Conservation (phyloP, 2,329 filamentous ascomycete genomes). For the Fusarium xyrophilum region DNA sequence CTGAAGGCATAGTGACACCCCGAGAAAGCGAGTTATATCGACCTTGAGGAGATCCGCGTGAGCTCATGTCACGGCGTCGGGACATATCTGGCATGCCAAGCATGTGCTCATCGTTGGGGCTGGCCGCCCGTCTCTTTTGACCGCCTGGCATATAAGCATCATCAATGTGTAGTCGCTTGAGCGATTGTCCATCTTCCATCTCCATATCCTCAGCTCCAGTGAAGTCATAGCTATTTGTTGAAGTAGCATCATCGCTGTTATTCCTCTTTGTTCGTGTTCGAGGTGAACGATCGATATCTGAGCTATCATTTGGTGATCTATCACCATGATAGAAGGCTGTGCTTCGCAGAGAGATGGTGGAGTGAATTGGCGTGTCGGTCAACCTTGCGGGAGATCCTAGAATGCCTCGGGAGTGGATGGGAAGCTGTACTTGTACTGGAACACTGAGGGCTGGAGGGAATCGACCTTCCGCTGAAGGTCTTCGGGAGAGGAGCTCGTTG, state of each 20-base stretch:
- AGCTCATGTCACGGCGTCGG: conserved; percentile 56
- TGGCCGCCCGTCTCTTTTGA: conserved; percentile 64
- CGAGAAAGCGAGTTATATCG: conserved; percentile 57
- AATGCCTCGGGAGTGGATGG: conserved; percentile 49
- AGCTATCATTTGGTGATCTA: conserved; percentile 53
- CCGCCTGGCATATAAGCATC: conserved; percentile 52
- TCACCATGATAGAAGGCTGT: conserved; percentile 52
- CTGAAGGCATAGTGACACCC: conserved; percentile 52
- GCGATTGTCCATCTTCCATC: conserved; percentile 58
- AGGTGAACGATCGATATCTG: conserved; percentile 58
- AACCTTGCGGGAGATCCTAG: conserved; percentile 55
- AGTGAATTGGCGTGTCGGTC: conserved; percentile 56
- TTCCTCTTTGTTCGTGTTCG: conserved; percentile 54
- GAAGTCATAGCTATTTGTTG: conserved; percentile 54
- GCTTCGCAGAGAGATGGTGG: conserved; percentile 56
- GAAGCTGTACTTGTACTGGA: conserved; percentile 52
- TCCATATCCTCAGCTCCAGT: conserved; percentile 53
- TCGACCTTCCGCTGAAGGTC: conserved; percentile 50
- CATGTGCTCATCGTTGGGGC: conserved; percentile 58
- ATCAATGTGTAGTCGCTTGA: conserved; percentile 60
- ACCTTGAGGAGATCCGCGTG: conserved; percentile 61
- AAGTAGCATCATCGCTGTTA: conserved; percentile 61
- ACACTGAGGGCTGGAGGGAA: conserved; percentile 50
- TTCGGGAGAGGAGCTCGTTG: conserved; percentile 49
- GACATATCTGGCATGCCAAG: conserved; percentile 52